Conservation (phyloP, 2,329 filamentous ascomycete genomes). For the Arthrobotrys pseudoclavata region DNA sequence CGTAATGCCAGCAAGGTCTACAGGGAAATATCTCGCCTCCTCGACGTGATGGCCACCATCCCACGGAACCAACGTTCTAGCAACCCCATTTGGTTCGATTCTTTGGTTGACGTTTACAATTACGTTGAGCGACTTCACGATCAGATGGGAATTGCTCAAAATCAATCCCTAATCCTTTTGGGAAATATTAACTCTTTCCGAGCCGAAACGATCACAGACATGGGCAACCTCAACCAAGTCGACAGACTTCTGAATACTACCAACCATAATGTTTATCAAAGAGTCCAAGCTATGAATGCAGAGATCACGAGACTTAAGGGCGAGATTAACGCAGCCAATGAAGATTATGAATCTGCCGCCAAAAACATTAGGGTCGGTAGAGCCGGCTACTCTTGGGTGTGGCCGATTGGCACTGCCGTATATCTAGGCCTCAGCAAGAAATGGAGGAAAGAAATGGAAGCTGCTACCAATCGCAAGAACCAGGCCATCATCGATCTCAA, state of each 20-base stretch:
- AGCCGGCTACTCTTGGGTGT: conserved; percentile 37
- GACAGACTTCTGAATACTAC: conserved; percentile 44
- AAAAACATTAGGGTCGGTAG: conserved; percentile 36
- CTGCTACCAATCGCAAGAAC: conserved; percentile 38
- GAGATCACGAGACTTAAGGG: conserved; percentile 36
- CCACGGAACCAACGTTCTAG: conserved; percentile 22
- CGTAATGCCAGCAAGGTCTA: conserved; percentile 40
- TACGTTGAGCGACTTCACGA: conserved; percentile 52
- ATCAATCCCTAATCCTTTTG: conserved; percentile 38
- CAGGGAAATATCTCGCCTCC: conserved; percentile 33
- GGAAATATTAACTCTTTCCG: conserved; percentile 51
- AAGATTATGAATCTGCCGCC: conserved; percentile 35
- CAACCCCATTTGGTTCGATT: conserved; percentile 31
- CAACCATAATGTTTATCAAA: conserved; percentile 36
- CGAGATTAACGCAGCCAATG: conserved; percentile 32
- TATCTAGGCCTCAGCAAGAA: conserved; percentile 43
- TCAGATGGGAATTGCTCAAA: conserved; percentile 49
- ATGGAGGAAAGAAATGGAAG: conserved; percentile 49
- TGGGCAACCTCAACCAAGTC: conserved; percentile 52
- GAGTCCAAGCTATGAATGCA: conserved; percentile 33
- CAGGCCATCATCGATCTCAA: conserved; percentile 18
- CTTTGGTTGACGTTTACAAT: conserved; percentile 49
- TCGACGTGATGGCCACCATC: conserved; percentile 35
- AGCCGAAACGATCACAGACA: conserved; percentile 41
- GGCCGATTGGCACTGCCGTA: conserved; percentile 46